Base-by-base conservation (phyloP, 495 filamentous ascomycete genomes). In the Saxophila tyrrhenica region DNA sequence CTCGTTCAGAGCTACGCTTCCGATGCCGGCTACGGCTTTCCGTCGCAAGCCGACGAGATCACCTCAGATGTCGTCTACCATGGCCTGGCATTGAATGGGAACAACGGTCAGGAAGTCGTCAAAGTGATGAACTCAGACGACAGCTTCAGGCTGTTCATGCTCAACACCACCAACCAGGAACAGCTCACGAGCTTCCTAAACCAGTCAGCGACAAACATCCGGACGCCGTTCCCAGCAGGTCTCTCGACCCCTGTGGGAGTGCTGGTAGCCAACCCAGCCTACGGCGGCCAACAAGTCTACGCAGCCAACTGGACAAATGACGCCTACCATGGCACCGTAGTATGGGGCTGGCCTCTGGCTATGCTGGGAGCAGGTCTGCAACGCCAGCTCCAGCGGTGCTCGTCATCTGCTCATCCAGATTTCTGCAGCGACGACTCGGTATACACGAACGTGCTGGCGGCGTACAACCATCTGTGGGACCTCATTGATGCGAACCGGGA, bases 281-380 rank as follows among this genome's bases (percentile, higher is more conserved):
- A 76, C 52, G 77, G 76, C 1, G 69, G 60, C 0, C 67, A 74
- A 39, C 66, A 71, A 0, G 55, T 66, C 15, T 65, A 66, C 45
- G 62, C 70, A 67, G 64, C 57, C 3, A 79, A 80, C 52, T 85
- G 70, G 52, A 78, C 76, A 0, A 76, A 70, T 5, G 67, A 68
- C 25, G 77, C 77, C 0, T 85, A 84, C 54, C 81, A 85, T 56
- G 81, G 81, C 0, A 81, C 80, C 0, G 81, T 85, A 0, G 71
- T 85, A 8, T 84, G 81, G 80, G 71, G 72, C 51, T 85, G 80
- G 79, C 81, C 74, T 38, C 67, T 83, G 23, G 77, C 79, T 2
- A 82, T 84, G 79, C 81, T 82, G 76, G 80, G 74, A 0, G 70
- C 69, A 21, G 81, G 81, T 0, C 62, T 85, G 7, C 51, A 61